A percentile compares a stretch with the other conserved stretches of the same genome.
phyloP scores from a whole-genome alignment of 2,329 filamentous ascomycete species.

The Talaromyces islandicus region DNA sequence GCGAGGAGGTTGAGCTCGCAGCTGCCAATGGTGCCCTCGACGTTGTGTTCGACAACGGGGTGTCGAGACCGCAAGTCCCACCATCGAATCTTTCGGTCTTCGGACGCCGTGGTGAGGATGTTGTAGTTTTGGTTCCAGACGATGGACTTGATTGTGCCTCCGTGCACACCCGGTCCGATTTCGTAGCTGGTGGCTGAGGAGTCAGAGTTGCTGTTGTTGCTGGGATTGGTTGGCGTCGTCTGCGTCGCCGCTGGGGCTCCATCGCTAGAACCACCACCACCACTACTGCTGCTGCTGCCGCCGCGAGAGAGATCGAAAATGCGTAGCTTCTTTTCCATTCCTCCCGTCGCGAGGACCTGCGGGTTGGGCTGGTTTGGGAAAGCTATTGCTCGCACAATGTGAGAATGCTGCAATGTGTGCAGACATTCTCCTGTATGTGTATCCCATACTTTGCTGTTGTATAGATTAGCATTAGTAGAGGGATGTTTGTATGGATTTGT shows the following conservation, averaged over 20 bases:
- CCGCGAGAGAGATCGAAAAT: conserved; percentile 78
- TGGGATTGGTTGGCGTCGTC: neutral
- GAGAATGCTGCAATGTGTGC: conserved; percentile 80
- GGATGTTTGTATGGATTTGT: too few relatives aligned
- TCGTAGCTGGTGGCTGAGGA: conserved; percentile 67
- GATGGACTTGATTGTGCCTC: conserved; percentile 88
- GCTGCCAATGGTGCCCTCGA: conserved; percentile 82
- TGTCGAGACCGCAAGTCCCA: conserved; percentile 77
- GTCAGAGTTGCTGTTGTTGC: conserved; percentile 1
- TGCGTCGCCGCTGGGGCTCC: conserved; percentile 12
- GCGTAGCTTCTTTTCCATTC: conserved; percentile 92
- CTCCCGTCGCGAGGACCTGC: conserved; percentile 81
- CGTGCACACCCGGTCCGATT: conserved; percentile 78
- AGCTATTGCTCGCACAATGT: conserved; percentile 90
- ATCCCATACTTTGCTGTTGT: conserved; percentile 86
- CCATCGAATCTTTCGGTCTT: conserved; percentile 90
- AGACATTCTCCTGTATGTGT: conserved; percentile 88
- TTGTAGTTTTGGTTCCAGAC: conserved; percentile 89
- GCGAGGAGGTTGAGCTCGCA: conserved; percentile 79
- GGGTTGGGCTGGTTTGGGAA: conserved; percentile 76
- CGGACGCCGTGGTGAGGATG: conserved; percentile 80
- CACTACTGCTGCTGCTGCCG: neutral
- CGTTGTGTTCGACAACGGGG: conserved; percentile 67
- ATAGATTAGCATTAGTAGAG: conserved; percentile 23
- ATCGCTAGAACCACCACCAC: conserved; percentile 20